Base-by-base conservation (phyloP, 2,329 filamentous ascomycete genomes). In the Talaromyces albobiverticillius region DNA sequence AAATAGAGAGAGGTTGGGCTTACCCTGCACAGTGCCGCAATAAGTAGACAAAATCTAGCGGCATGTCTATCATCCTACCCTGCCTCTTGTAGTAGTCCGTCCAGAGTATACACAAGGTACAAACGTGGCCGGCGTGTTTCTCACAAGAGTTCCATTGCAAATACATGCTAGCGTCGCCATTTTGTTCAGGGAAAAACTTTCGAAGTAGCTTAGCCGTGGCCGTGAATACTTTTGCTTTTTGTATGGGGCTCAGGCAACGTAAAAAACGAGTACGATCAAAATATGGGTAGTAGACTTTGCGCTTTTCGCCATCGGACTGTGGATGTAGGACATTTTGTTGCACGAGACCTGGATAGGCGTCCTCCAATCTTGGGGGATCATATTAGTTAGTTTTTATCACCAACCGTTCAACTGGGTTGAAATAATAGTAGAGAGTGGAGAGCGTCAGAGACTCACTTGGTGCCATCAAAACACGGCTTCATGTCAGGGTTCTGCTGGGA, bases 11-110 rank as follows among this genome's bases (percentile, higher is more conserved):
- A 36, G 10, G 6, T 10, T 8, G 11, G 1, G 25, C 34, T 20
- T 40, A 50, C 47, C 26, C 23, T n/a, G 47, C 47, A 50, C 13
- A 41, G 3, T 50, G 13, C n/a, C 38, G 47, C n/a, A 50, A 13
- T 23, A 50, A 1, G 13, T 10, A 13, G 10, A 41, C 14, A 42
- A 50, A 50, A 4, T 20, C 25, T 13, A 13, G 2, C 14, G 34
- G 34, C 10, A 26, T 25, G 11, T 5, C 18, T 20, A 40, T 20
- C 4, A n/a, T 50, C 23, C 41, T 34, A 18, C 26, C 22, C 6
- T 14, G 10, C 3, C 13, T 25, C 7, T 41, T 23, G 26, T 31
- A 29, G 4, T 4, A 11, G 16, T 31, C 29, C n/a, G n/a, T n/a
- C 46, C 34, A 50, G 16, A 41, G 22, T 20, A 18, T 3, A 18